Conservation (phyloP, 2,329 filamentous ascomycete genomes). For the Alternaria arborescens region DNA sequence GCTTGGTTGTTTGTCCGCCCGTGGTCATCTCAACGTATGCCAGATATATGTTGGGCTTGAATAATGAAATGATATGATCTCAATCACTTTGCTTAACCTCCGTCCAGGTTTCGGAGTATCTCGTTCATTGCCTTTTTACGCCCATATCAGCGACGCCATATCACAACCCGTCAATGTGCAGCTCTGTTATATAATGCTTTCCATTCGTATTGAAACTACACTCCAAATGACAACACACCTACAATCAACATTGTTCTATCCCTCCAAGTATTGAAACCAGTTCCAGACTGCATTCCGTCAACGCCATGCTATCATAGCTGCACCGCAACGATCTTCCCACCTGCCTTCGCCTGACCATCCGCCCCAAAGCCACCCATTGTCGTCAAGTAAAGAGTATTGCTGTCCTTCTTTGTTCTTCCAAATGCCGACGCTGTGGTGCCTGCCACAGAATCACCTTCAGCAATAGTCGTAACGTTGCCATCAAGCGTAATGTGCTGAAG, state of each 20-base stretch:
- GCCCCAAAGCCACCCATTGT: conserved; percentile 31
- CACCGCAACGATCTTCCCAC: conserved; percentile 36
- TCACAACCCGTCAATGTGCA: background rate
- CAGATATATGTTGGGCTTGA: background rate
- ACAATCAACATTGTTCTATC: background rate
- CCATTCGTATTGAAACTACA: background rate
- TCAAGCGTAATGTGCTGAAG: conserved; percentile 17
- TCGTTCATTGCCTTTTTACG: background rate
- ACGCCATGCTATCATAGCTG: background rate
- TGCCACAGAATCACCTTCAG: conserved; percentile 16
- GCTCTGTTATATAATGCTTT: background rate
- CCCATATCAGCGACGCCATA: no score
- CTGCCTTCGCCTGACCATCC: conserved; percentile 31
- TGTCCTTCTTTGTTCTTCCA: conserved; percentile 26
- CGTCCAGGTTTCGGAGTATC: background rate
- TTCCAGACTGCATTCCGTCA: background rate
- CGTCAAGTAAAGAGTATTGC: conserved; percentile 31
- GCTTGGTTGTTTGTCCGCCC: background rate
- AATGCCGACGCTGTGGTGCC: conserved; percentile 27
- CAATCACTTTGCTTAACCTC: background rate
- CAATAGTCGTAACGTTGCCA: conserved; percentile 19
- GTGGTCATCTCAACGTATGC: background rate
- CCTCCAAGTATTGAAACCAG: background rate
- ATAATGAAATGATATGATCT: background rate
- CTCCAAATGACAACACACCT: background rate